A percentile compares a stretch with the other conserved stretches of the same genome.
These are phyloP conservation scores for Dioscorea alata DNA, from an alignment of 106 monocot genomes.

Conservation along the genomic window DNA sequence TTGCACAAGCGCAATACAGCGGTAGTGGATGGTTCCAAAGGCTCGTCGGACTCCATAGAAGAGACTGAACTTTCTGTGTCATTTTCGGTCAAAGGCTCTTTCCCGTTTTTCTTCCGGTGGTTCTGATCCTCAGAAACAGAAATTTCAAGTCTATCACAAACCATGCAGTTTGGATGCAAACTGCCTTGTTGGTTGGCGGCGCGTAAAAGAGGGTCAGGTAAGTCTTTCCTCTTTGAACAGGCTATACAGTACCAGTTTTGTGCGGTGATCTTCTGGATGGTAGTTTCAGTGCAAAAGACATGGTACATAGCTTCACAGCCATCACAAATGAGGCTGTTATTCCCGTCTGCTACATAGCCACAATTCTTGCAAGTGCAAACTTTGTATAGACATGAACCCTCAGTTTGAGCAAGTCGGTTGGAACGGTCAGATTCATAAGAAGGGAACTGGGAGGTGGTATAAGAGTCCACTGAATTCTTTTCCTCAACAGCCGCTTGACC, in stretches of 20 bases:
- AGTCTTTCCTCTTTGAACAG: conserved; percentile 25
- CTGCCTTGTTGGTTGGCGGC: conserved; percentile 14
- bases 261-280: conserved; percentile 27
- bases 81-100: background rate
- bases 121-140: conserved; percentile 19
- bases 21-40: conserved; percentile 30
- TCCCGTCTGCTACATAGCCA: conserved; percentile 32
- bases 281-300: conserved; percentile 49
- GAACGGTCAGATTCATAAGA: conserved; percentile 47
- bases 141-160: conserved; percentile 60
- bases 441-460: conserved; percentile 29
- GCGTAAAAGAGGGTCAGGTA: conserved; percentile 1
- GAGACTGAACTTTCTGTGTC: conserved; percentile 42
- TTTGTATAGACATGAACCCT: conserved; percentile 37
- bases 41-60: conserved; percentile 37
- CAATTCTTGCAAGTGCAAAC: conserved; percentile 52
- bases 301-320: conserved; percentile 72
- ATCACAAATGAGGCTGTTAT: conserved; percentile 70
- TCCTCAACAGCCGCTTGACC: conserved; percentile 9
- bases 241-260: conserved; percentile 52
- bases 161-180: conserved; percentile 55
- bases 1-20: conserved; percentile 47
- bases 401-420: conserved; percentile 40
- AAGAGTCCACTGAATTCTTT: conserved; percentile 41
- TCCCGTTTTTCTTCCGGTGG: conserved; percentile 12